Conservation (phyloP, 164 flowering plant species). For the Stephania cephalantha region DNA sequence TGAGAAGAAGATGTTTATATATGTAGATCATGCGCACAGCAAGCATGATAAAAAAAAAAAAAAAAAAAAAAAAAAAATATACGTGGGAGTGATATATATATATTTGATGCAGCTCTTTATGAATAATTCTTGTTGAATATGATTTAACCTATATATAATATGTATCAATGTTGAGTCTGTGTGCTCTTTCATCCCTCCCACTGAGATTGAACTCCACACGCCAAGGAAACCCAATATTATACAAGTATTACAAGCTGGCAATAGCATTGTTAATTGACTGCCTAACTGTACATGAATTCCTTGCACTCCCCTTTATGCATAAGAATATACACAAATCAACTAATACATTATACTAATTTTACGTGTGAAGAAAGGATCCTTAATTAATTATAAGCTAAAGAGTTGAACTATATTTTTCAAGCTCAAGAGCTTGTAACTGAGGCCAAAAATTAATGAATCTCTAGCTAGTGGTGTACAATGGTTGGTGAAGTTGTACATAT, state of each 20-base stretch:
- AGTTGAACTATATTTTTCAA: background rate
- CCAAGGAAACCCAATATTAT: slow-evolving; percentile 32
- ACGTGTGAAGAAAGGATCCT: background rate
- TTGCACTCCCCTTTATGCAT: background rate
- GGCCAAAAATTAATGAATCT: background rate
- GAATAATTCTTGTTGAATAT: background rate
- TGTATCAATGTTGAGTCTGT: background rate
- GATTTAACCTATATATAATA: background rate
- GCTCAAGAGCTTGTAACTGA: background rate
- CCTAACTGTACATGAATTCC: slow-evolving; percentile 19
- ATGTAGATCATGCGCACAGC: background rate
- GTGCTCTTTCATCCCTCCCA: slow-evolving; percentile 8
- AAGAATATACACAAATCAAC: background rate
- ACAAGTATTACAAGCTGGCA: slow-evolving; percentile 26
- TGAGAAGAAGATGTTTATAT: slow-evolving; percentile 2
- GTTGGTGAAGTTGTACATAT: background rate
- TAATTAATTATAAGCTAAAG: background rate
- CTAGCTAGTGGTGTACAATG: background rate
- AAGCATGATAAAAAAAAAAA: slow-evolving; percentile 4
- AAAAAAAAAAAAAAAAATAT: background rate
- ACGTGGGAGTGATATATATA: slow-evolving; percentile 1
- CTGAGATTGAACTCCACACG: slow-evolving; percentile 37
- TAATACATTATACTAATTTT: background rate
- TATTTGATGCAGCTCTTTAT: background rate
- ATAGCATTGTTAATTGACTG: slow-evolving; percentile 24